Base-by-base conservation (phyloP, 805 yeast genomes). In the Hanseniaspora occidentalis region DNA sequence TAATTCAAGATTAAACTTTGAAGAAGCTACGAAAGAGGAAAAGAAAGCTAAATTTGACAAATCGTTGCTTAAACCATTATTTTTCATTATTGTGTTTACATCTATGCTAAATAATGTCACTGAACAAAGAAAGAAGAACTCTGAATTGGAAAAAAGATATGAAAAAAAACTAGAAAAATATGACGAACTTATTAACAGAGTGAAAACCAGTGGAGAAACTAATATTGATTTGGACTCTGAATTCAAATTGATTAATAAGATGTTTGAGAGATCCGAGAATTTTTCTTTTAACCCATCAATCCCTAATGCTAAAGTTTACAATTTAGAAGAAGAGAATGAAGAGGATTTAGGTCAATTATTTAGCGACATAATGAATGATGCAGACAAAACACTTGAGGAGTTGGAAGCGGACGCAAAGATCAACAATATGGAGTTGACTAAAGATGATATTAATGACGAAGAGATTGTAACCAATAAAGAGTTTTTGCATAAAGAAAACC, bases 71-170 rank as follows among this genome's bases (percentile, higher is more conserved):
- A 62, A 67, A 33, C 65, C 73, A 13, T 52, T 65, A 5, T 37
- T 68, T 9, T 61, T 69, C 19, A 54, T 70, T 2, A 60, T 73
- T 5, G 47, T 69, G 10, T 65, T 70, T 33, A 67, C 73, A 1
- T 66, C 75, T 1, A 64, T 70, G 48, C 57, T 73, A 7, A 63
- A 69, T 45, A 65, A 68, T 49, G 64, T 71, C 17, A 66, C 67
- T 40, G 62, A 65, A 29, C 55, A 61, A 23, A 64, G 69, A 39
- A 61, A 66, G 29, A 58, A 58, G 11, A 52, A 56, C 22, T 63
- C 63, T 6, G 69, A 64, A 18, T 46, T 70, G 48, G 66, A 63
- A 19, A 52, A 62, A 31, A 52, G 66, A 11, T 61, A 66, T 45
- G 35, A 46, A 2, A 46, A 67, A 25, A 69, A 67, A 49, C 53